These are phyloP conservation scores for Furcasterigmium furcatum DNA, from an alignment of 2,329 filamentous ascomycete species.

Conservation along the genomic window DNA sequence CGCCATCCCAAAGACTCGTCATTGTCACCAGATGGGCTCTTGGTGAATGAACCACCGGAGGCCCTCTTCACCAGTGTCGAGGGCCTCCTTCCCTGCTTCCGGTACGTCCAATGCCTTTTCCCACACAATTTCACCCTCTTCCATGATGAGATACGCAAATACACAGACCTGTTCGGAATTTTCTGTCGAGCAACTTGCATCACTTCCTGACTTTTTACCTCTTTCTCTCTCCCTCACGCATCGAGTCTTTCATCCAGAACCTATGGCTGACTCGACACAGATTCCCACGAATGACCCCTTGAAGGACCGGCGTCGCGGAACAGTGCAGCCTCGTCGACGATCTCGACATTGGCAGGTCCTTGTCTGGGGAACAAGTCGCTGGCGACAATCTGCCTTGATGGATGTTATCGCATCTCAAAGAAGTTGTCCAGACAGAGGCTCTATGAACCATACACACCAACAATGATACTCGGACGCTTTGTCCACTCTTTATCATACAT, in stretches of 20 bases:
- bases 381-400: neutral
- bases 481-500: neutral
- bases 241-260: neutral
- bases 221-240: neutral
- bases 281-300: too few relatives aligned
- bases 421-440: neutral
- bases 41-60: too few relatives aligned
- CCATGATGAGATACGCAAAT: constrained; percentile 23
- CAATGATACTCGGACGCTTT: neutral
- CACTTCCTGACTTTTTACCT: constrained; percentile 11
- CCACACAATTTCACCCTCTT: neutral
- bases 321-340: too few relatives aligned
- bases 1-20: too few relatives aligned
- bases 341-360: too few relatives aligned
- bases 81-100: too few relatives aligned
- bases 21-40: too few relatives aligned
- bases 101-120: too few relatives aligned
- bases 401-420: neutral
- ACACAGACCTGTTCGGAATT: constrained; percentile 31
- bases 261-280: neutral
- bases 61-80: too few relatives aligned
- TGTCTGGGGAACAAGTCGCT: neutral
- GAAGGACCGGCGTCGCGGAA: too few relatives aligned
- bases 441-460: neutral
- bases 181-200: constrained; percentile 23